These are phyloP conservation scores for Extremus antarcticus DNA, from an alignment of 495 filamentous ascomycete species.

Conservation along the genomic window DNA sequence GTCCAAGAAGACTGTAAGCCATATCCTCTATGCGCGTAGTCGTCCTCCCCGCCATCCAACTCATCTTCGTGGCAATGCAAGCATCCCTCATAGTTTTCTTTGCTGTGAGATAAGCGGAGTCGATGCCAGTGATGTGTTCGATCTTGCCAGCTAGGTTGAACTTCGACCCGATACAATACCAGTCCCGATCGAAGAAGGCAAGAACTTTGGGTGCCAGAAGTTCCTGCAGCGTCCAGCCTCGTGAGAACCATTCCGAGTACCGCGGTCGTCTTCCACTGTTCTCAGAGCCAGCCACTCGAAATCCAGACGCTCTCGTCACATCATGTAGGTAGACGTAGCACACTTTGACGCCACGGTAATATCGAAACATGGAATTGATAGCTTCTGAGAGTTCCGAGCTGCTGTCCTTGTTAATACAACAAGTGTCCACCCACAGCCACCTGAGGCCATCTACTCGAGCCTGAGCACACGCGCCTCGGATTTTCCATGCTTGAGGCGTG, in stretches of 20 bases:
- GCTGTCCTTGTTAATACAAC: constrained; percentile 20
- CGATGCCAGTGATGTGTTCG: not conserved
- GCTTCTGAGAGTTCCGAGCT: constrained; percentile 13
- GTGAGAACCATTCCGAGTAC: constrained; percentile 4
- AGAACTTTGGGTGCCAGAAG: constrained; percentile 13
- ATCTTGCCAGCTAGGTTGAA: not conserved
- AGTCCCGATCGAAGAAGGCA: constrained; percentile 10
- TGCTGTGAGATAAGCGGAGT: constrained; percentile 3
- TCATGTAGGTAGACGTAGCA: constrained; percentile 18
- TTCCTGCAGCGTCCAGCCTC: constrained; percentile 18
- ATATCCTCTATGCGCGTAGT: constrained; percentile 14
- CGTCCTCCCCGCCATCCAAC: constrained; percentile 10
- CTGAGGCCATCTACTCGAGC: not conserved
- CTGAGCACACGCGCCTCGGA: not conserved
- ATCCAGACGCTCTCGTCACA: not conserved
- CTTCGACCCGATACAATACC: constrained; percentile 5
- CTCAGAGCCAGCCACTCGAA: no score
- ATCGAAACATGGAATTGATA: constrained; percentile 17
- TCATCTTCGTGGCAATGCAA: constrained; percentile 5
- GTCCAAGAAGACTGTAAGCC: constrained; percentile 16
- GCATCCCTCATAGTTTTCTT: constrained; percentile 3
- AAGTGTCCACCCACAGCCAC: constrained; percentile 21
- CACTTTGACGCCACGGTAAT: constrained; percentile 10
- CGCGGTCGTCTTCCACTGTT: not conserved
- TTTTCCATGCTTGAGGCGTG: not conserved